These are phyloP conservation scores for Fraxinus sp. DNA, from an alignment of 305 asterid genomes.

Conservation along the genomic window DNA sequence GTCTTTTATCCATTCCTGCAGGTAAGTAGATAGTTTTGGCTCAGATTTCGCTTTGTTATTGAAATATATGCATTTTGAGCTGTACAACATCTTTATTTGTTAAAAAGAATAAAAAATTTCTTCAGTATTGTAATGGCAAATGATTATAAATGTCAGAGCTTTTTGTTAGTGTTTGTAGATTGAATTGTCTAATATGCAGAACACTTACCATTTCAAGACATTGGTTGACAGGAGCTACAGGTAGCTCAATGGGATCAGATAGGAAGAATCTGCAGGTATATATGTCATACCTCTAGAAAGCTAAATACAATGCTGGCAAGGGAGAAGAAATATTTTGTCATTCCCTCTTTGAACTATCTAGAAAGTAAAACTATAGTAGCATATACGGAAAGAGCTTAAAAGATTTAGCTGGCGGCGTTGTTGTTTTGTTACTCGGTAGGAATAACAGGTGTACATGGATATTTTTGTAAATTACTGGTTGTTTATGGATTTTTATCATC, in stretches of 20 bases:
- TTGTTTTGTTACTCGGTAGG: too few relatives aligned
- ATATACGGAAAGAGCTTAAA: not conserved
- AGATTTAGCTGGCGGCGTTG: not conserved
- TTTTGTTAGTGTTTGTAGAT: not conserved
- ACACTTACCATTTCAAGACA: not conserved
- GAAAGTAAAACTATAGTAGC: not conserved
- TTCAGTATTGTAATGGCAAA: not conserved
- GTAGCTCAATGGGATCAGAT: not conserved
- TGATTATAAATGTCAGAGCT: not conserved
- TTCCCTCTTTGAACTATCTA: not conserved
- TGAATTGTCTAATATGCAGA: not conserved
- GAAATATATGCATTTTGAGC: not conserved
- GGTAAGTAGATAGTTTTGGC: conserved; percentile 25
- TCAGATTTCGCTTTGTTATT: conserved; percentile 12
- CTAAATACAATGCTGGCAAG: not conserved
- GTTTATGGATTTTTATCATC: not conserved
- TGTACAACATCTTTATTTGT: not conserved
- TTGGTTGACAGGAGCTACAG: not conserved
- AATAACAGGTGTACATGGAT: too few relatives aligned
- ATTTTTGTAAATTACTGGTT: not conserved
- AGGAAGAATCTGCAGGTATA: not conserved
- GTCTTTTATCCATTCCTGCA: conserved; percentile 96
- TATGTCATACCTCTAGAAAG: not conserved
- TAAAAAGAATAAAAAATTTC: not conserved
- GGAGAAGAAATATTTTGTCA: not conserved